Conservation (phyloP, 495 filamentous ascomycete genomes). For the Lophiostoma macrostomum region DNA sequence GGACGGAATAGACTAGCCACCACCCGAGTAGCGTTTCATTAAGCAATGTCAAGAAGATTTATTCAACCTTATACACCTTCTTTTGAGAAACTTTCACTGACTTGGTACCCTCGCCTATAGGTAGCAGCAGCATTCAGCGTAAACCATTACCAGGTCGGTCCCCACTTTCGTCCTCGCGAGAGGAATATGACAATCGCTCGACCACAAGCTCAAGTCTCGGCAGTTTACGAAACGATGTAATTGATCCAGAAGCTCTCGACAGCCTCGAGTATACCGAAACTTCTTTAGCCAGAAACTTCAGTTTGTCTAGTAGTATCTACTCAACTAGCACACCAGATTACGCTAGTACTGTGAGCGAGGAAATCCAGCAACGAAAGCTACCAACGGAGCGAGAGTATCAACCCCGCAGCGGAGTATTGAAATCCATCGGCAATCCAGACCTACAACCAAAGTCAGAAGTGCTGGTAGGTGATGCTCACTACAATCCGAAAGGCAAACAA, state of each 20-base stretch:
- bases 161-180: constrained; percentile 26
- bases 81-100: no score
- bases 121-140: constrained; percentile 22
- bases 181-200: constrained; percentile 26
- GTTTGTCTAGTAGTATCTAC: constrained; percentile 38
- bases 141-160: constrained; percentile 36
- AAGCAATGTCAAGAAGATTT: no score
- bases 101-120: no score
- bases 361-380: constrained; percentile 17
- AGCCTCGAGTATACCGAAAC: constrained; percentile 34
- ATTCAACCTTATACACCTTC: no score
- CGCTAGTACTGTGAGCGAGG: constrained; percentile 42
- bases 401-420: constrained; percentile 78
- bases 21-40: no score
- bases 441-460: constrained; percentile 48
- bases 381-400: constrained; percentile 47
- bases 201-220: constrained; percentile 54
- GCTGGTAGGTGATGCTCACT: constrained; percentile 59
- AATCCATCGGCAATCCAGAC: constrained; percentile 68
- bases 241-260: constrained; percentile 64
- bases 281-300: constrained; percentile 11
- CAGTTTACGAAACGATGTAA: constrained; percentile 60
- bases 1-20: no score
- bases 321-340: constrained; percentile 45
- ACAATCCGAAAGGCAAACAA: constrained; percentile 41